phyloP scores from a whole-genome alignment of 352 stramenopile species.

The Elongisporangium prolatum region DNA sequence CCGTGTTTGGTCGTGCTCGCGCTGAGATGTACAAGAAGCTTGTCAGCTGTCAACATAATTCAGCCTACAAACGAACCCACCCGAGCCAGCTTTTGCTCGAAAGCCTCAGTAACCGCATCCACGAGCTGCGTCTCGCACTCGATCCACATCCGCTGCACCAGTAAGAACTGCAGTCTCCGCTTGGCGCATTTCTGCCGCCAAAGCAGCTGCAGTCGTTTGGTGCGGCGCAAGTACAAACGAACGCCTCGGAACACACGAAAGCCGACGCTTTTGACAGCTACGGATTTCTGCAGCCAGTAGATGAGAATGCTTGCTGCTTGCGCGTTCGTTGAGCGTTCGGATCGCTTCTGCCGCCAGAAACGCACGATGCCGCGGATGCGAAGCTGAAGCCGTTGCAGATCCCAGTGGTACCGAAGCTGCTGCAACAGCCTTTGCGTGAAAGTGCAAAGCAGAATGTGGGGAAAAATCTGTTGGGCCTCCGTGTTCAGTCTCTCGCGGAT shows the following conservation, averaged over 20 bases:
- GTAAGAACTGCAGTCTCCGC: constrained; percentile 23
- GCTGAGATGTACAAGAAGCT: not conserved
- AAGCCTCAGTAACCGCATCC: constrained; percentile 37
- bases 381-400: constrained; percentile 22
- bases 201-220: constrained; percentile 48
- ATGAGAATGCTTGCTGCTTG: constrained; percentile 37
- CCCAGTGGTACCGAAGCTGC: constrained; percentile 33
- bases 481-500: constrained; percentile 27
- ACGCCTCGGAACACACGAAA: constrained; percentile 55
- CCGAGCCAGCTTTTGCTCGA: constrained; percentile 17
- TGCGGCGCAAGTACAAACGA: constrained; percentile 39
- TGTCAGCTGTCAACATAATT: not conserved
- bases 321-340: constrained; percentile 21
- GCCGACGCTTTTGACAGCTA: constrained; percentile 42
- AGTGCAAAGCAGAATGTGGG: constrained; percentile 35
- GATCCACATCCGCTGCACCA: constrained; percentile 45
- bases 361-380: constrained; percentile 33
- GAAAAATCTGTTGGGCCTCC: constrained; percentile 35
- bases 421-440: constrained; percentile 42
- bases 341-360: constrained; percentile 41
- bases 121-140: constrained; percentile 44
- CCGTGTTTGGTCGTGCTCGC: constrained; percentile 7
- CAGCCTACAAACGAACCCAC: constrained; percentile 1
- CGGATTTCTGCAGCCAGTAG: constrained; percentile 60
- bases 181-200: constrained; percentile 45